These are phyloP conservation scores for Spiromastix sp. DNA, from an alignment of 2,329 filamentous ascomycete species.

Conservation along the genomic window DNA sequence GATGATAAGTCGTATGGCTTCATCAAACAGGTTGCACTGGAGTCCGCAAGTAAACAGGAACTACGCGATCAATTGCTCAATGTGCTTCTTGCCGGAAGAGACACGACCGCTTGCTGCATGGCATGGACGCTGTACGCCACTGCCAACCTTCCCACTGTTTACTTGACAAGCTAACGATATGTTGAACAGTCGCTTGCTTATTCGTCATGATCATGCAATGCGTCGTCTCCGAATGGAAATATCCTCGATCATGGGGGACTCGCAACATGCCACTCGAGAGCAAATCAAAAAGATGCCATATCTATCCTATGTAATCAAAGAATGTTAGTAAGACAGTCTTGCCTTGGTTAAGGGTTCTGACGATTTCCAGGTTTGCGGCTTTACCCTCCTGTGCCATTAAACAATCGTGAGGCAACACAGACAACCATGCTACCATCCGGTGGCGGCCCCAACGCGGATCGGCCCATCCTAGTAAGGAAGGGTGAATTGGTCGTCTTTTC, in stretches of 20 bases:
- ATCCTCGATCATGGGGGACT: constrained; percentile 10
- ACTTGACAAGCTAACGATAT: background rate
- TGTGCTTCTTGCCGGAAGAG: constrained; percentile 20
- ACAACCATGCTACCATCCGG: constrained; percentile 32
- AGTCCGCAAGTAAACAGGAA: constrained; percentile 7
- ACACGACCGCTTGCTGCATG: constrained; percentile 21
- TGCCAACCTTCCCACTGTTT: constrained; percentile 8
- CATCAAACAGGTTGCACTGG: constrained; percentile 7
- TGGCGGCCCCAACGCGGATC: constrained; percentile 45
- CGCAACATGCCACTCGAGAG: constrained; percentile 10
- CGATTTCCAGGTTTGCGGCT: constrained; percentile 22
- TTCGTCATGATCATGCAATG: constrained; percentile 14
- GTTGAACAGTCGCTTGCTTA: constrained; percentile 13
- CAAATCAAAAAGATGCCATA: constrained; percentile 34
- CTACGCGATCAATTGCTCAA: constrained; percentile 25
- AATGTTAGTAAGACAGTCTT: constrained; percentile 19
- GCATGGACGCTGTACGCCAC: constrained; percentile 21
- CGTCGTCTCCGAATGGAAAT: constrained; percentile 14
- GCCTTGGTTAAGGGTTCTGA: background rate
- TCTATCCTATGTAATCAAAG: constrained; percentile 40
- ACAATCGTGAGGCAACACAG: constrained; percentile 21
- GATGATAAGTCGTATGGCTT: constrained; percentile 3
- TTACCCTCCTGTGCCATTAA: constrained; percentile 30
- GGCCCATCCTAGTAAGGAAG: constrained; percentile 20
- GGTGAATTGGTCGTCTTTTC: constrained; percentile 17